Conservation (phyloP, 2,329 filamentous ascomycete genomes). For the Fusarium napiforme region DNA sequence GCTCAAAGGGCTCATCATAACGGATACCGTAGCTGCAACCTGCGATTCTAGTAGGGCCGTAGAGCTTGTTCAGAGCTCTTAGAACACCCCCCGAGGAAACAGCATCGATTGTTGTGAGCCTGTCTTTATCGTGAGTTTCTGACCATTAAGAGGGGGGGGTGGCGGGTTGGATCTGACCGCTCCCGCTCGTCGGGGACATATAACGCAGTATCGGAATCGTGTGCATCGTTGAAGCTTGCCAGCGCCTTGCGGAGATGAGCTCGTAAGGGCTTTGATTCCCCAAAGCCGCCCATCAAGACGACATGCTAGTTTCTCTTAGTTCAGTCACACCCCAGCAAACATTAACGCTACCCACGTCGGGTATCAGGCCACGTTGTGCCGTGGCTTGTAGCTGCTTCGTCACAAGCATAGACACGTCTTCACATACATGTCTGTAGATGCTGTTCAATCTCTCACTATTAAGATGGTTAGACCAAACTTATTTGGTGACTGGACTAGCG, state of each 20-base stretch:
- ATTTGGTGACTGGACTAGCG: not conserved
- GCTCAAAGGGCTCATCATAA: not conserved
- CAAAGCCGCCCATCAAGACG: not conserved
- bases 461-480: not conserved
- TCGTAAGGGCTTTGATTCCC: not conserved
- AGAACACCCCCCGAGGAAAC: conserved; percentile 3
- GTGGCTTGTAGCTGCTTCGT: not conserved
- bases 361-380: not conserved
- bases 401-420: not conserved
- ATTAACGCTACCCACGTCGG: not conserved
- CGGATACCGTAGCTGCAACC: not conserved
- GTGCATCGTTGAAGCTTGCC: not conserved
- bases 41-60: not conserved
- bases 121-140: not conserved
- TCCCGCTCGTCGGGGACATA: not conserved
- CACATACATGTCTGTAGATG: not conserved
- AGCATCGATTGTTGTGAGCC: not conserved
- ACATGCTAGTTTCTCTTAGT: not conserved
- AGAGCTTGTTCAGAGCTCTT: not conserved
- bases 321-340: not conserved
- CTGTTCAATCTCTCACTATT: not conserved
- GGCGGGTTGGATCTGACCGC: not conserved
- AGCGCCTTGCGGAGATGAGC: not conserved
- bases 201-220: not conserved
- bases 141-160: not conserved